A percentile compares a stretch with the other conserved stretches of the same genome.
Evolutionary conservation across 495 filamentous ascomycete species (phyloP).

Genomic region (Penicillium egyptiacum): DNA sequence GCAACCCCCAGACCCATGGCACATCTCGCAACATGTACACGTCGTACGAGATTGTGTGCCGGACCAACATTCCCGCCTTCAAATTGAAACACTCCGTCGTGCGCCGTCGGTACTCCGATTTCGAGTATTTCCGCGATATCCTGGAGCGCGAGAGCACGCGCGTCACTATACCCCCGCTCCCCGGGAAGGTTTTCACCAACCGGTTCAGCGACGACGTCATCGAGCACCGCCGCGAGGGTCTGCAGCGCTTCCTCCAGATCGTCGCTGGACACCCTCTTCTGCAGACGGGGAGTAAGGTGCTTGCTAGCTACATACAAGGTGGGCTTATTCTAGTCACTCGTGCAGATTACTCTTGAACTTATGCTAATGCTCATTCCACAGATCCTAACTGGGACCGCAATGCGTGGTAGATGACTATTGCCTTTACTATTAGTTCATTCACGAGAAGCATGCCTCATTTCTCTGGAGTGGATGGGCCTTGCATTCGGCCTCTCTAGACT

Average conservation of each 20-base stretch:
- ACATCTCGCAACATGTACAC: constrained; percentile 96
- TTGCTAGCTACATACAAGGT: constrained; percentile 96
- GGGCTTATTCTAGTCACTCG: constrained; percentile 33
- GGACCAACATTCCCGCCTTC: constrained; percentile 98
- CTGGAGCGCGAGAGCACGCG: constrained; percentile 91
- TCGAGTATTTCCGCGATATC: constrained; percentile 98
- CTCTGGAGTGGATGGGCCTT: not conserved
- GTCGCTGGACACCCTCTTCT: constrained; percentile 94
- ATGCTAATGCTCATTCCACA: constrained; percentile 16
- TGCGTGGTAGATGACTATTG: constrained; percentile 32
- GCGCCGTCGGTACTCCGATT: constrained; percentile 92
- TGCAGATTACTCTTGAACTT: not conserved
- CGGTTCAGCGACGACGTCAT: constrained; percentile 98
- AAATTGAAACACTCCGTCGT: constrained; percentile 85
- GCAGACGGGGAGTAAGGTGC: constrained; percentile 96
- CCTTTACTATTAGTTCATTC: constrained; percentile 1
- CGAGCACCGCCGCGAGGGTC: constrained; percentile 85
- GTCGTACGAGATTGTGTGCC: constrained; percentile 94
- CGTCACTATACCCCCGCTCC: constrained; percentile 93
- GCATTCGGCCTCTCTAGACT: not conserved
- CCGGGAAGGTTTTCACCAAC: constrained; percentile 97
- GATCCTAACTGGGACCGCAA: constrained; percentile 43
- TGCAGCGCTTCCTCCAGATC: constrained; percentile 96
- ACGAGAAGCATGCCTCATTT: constrained; percentile 20
- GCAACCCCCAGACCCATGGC: constrained; percentile 92